A percentile compares a stretch with the other conserved stretches of the same genome.
Conservation (phyloP, 345 rosid genomes). For the Microthlaspi erraticum region DNA sequence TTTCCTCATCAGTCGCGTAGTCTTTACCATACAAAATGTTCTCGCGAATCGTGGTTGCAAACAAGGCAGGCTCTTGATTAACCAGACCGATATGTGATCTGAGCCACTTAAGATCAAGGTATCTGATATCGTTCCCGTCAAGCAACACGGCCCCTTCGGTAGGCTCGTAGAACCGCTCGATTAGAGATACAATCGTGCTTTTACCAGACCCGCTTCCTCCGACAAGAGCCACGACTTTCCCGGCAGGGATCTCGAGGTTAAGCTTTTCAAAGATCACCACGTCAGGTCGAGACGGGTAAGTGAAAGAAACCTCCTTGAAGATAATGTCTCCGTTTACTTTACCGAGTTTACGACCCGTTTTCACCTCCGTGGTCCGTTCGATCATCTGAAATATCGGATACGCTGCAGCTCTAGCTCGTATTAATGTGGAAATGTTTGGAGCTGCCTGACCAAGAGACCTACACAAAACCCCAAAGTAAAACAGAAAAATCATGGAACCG, state of each 20-base stretch:
- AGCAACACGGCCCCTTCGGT: conserved; percentile 61
- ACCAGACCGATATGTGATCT: conserved; percentile 86
- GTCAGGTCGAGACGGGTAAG: conserved; percentile 90
- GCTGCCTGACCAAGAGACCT: conserved; percentile 96
- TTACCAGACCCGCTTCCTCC: conserved; percentile 99
- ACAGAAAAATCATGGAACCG: background rate
- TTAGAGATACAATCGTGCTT: conserved; percentile 85
- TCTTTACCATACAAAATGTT: conserved; percentile 90
- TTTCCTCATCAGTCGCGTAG: conserved; percentile 71
- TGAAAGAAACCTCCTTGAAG: conserved; percentile 70
- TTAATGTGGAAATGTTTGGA: conserved; percentile 76
- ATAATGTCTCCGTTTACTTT: conserved; percentile 72
- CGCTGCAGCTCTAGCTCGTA: conserved; percentile 86
- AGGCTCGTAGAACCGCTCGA: conserved; percentile 95
- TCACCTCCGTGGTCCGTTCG: conserved; percentile 64
- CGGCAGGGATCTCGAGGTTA: conserved; percentile 63
- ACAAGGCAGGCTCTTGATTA: conserved; percentile 92
- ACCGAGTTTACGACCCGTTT: conserved; percentile 54
- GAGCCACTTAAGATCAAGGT: conserved; percentile 84
- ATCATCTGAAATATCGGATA: conserved; percentile 93
- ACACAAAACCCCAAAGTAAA: conserved; percentile 8
- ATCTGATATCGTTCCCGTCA: conserved; percentile 67
- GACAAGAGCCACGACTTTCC: conserved; percentile 91
- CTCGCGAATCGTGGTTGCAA: conserved; percentile 77
- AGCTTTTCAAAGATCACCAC: conserved; percentile 67